Percentiles rank a stretch among this genome's conserved stretches.
Evolutionary conservation across 164 flowering plant species (phyloP).

Genomic region (Dillenia suffruticosa): DNA sequence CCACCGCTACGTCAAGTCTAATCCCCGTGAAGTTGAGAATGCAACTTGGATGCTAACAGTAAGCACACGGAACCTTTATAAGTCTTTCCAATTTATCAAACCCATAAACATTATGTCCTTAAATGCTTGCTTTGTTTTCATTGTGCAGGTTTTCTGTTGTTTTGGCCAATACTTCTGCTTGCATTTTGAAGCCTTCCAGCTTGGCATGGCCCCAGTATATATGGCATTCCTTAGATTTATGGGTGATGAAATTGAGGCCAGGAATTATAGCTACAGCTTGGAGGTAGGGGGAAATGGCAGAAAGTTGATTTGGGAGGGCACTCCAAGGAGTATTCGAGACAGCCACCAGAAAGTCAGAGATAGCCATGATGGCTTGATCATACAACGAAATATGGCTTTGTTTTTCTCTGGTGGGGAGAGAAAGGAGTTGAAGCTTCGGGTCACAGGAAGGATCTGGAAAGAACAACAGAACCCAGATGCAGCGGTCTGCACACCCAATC

Average conservation of each 20-base stretch:
- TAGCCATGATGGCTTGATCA: slow-evolving; percentile 58
- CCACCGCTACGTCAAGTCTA: slow-evolving; percentile 31
- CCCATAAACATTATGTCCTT: no score
- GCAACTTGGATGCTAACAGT: slow-evolving; percentile 36
- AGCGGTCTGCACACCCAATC: slow-evolving; percentile 43
- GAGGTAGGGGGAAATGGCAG: slow-evolving; percentile 58
- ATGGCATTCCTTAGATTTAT: slow-evolving; percentile 70
- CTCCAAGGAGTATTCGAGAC: slow-evolving; percentile 61
- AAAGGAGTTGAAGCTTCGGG: slow-evolving; percentile 54
- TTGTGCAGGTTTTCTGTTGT: slow-evolving; percentile 48
- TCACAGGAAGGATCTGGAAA: slow-evolving; percentile 62
- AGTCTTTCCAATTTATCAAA: not conserved
- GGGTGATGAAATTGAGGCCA: slow-evolving; percentile 60
- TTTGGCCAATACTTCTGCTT: slow-evolving; percentile 59
- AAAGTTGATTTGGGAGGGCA: slow-evolving; percentile 56
- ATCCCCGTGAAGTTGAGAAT: slow-evolving; percentile 29
- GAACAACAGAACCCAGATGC: slow-evolving; percentile 46
- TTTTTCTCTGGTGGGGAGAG: slow-evolving; percentile 58
- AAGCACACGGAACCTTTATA: not conserved
- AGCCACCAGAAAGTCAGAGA: slow-evolving; percentile 57
- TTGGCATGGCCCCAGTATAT: slow-evolving; percentile 64
- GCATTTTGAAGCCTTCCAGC: slow-evolving; percentile 64
- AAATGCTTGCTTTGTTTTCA: not conserved
- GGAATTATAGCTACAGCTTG: slow-evolving; percentile 45
- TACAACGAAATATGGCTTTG: slow-evolving; percentile 55